Conservation (phyloP, 2,329 filamentous ascomycete genomes). For the Cordyceps fumosorosea region DNA sequence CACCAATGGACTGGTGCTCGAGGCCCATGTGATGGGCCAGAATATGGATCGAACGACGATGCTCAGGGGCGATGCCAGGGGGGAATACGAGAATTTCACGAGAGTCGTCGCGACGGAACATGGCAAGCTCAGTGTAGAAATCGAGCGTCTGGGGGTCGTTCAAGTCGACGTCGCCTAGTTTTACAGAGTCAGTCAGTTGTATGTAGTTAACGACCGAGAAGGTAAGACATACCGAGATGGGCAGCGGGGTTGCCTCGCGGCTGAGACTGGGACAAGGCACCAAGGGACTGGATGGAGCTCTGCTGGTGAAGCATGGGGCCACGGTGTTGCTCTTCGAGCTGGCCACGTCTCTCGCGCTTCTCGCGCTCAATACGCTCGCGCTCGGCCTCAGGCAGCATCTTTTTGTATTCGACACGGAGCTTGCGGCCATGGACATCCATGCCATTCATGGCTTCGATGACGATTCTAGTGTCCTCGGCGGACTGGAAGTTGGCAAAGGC, state of each 20-base stretch:
- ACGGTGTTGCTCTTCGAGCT: conserved; percentile 94
- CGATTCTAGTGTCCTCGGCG: conserved; percentile 82
- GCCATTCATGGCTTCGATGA: conserved; percentile 92
- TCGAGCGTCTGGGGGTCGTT: conserved; percentile 84
- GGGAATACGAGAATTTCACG: conserved; percentile 83
- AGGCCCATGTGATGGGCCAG: conserved; percentile 92
- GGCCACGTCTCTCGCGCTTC: conserved; percentile 90
- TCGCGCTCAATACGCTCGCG: conserved; percentile 93
- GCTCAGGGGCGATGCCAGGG: conserved; percentile 68
- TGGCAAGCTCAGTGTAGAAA: conserved; percentile 82
- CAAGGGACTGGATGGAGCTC: conserved; percentile 76
- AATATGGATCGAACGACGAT: conserved; percentile 87
- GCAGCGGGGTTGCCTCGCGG: conserved; percentile 24
- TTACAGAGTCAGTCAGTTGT: background rate
- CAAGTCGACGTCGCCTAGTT: conserved; percentile 65
- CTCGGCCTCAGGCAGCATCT: conserved; percentile 94
- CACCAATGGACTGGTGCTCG: conserved; percentile 83
- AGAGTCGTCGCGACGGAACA: conserved; percentile 76
- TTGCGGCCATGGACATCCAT: conserved; percentile 93
- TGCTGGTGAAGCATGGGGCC: conserved; percentile 73
- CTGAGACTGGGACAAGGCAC: conserved; percentile 59
- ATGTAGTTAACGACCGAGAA: conserved; percentile 2
- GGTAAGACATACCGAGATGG: conserved; percentile 39
- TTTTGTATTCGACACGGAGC: conserved; percentile 96
- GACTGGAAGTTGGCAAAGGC: conserved; percentile 99